Evolutionary conservation across 2,329 filamentous ascomycete genomes (phyloP), one percentile per base, ranked within the genome.

Genomic region (Teratosphaeria epicoccoides): DNA sequence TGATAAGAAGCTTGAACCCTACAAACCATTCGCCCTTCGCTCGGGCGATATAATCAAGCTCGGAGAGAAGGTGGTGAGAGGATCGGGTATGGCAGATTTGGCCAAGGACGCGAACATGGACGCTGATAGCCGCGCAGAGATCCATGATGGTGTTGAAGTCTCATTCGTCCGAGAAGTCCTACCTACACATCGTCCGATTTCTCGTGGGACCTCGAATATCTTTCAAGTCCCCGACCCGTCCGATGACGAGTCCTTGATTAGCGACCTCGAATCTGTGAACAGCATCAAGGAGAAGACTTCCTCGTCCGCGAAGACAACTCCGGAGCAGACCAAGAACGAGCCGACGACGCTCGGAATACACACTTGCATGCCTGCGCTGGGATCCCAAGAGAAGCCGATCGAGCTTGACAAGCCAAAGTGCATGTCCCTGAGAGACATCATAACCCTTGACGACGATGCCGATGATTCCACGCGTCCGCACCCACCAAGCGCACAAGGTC

Each of bases 41-140:
- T 40, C 49, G 3, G 61, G 60, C 25, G 66, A 69, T 51, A 47
- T 55, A 12, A 64, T 69, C 53, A 60, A 60, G 52, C 55, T 69
- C 24, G 67, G 67, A 33, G 59, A 61, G 20, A 49, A 48, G 37
- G 63, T 69, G 14, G 55, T 52, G 10, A 47, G 62, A 20, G 61
- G 59, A 25, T 40, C 58, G 9, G 62, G 64, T 66, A 58, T 51
- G 54, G 37, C 23, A 26, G 23, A 22, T 22, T 20, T 33, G 24
- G 23, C 5, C 24, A 22, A 45, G 22, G 46, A 33, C 40, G n/a
- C 28, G 40, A 23, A 6, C 22, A 9, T 24, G 20, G 24, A n/a
- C 20, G 25, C 44, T 40, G n/a, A 40, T 17, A 20, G 33, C 10
- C n/a, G 33, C 33, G 2, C 44, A 46, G 44, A 46, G 10, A 14